Base-by-base conservation (phyloP, 768 basidiomycete genomes). In the Sarcodon sp. region DNA sequence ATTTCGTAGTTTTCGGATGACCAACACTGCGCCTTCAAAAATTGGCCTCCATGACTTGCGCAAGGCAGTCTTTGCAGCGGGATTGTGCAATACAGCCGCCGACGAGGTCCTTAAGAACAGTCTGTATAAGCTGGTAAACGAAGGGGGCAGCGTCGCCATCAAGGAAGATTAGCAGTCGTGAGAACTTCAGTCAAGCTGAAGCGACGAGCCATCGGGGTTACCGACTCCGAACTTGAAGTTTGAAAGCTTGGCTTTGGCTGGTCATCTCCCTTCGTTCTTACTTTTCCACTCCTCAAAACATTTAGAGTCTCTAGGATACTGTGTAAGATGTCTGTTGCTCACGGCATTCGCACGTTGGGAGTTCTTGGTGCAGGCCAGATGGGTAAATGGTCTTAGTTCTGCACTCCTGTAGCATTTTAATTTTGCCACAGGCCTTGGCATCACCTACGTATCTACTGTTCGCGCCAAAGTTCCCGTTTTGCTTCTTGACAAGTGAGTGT, bases 361-460 rank as follows among this genome's bases (percentile, higher is more conserved):
- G 78, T 92, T 52, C 71, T 93, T 34, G 86, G 87, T 41, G 81
- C 85, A 15, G 87, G 87, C 44, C 86, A 89, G 61, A 88, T 87
- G 86, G 66, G 66, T 68, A 44, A 41, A 59, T 51, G 38, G 7
- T 16, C 15, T 27, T 27, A 27, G 3, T 27, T 9, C 21, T 43
- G n/a, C 6, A 21, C 9, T 15, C 3, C 18, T 12, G 35, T 33
- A 33, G 18, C 32, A 34, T 15, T n/a, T 4, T 12, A 33, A 33
- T 18, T 7, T 33, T 12, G n/a, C 16, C 4, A 18, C 46, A 66
- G 93, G 93, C 53, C 79, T 87, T 0, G 94, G 93, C 1, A 97
- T 98, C 43, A 88, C 91, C 52, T 75, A 85, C 46, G 90, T 94
- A 37, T 73, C 90, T 15, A 84, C 88, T 35, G 69, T 92, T 18